Base-by-base conservation (phyloP, 108 stramenopile species). In the Cylindrotheca closterium region DNA sequence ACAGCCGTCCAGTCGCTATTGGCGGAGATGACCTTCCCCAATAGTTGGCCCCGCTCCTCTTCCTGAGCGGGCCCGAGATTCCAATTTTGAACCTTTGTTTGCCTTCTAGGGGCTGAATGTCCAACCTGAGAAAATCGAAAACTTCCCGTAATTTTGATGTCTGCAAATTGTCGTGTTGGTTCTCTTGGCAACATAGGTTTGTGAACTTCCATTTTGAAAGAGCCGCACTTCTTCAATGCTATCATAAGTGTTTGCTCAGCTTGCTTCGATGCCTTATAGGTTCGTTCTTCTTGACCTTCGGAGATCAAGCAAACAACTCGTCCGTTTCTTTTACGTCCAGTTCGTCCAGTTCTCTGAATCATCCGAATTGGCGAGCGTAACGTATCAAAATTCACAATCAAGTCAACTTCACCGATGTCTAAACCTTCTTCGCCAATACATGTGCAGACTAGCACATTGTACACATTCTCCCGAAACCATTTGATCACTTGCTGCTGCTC, bases 401-500 rank as follows among this genome's bases (percentile, higher is more conserved):
- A 70, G 69, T 96, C 98, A 22, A 98, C 98, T 51, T 96, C 93
- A 18, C 96, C 98, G 70, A 98, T 97, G 68, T 98, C 96, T 46
- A 97, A 81, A 15, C 96, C 95, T 74, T 97, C 95, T 78, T 96
- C 96, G 7, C 85, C 96, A 54, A 96, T 94, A 63, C 84, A 94
- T 1, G 96, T 98, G 31, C 93, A 95, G 21, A 98, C 96, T 22
- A 98, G 78, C 0, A 96, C 88, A 60, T 98, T 97, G 78, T 70
- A 94, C 2, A 59, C 58, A 19, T 90, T 91, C 10, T 75, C 49
- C 23, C 79, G 77, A 77, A 97, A 97, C 42, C 87, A 67, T n/a
- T 65, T 45, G 29, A 97, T 81, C 1, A 88, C 92, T 50, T 73
- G 53, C 48, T 93, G 89, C 68, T 97, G 96, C 57, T 92, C 80